Base-by-base conservation (phyloP, 805 yeast genomes). In the Yamadazyma philogaea region DNA sequence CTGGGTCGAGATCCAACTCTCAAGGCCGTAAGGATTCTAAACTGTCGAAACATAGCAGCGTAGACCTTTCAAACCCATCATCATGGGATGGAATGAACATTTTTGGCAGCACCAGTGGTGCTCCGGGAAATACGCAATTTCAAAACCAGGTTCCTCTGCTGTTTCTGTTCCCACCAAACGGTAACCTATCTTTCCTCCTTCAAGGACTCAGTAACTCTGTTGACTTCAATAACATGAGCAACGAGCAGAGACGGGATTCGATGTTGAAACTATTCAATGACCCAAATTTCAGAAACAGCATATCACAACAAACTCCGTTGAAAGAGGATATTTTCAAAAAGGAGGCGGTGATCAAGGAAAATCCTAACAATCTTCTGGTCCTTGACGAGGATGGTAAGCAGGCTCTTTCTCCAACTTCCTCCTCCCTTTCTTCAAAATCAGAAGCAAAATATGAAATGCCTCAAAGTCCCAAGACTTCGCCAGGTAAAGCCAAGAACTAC, bases 401-500 rank as follows among this genome's bases (percentile, higher is more conserved):
- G 22, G 62, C 56, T 14, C 37, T 64, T 8, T 64, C 70, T 4
- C 70, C 72, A 1, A 57, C 68, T 1, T 63, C 71, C 4, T 63
- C 71, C 4, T 65, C 72, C 0, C 45, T 63, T 45, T 63, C 70
- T 1, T 61, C 69, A 6, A 58, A 56, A 33, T 49, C 61, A 12
- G 62, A 68, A 2, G 50, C 44, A 4, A 60, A 59, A 39, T 51
- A 52, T 11, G 73, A 68, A 15, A 65, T 66, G 41, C 65, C 70
- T 1, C 70, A 65, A 36, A 64, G 71, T 4, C 75, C 75, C 0
- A 67, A 60, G 31, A 61, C 72, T 1, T 64, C 70, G 1, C 73
- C 72, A 0, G 45, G 22, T 8, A 32, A 34, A 24, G 30, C n/a
- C 3, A 30, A 34, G 7, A 27, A 37, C 7, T 20, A 37, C 12